Conservation (phyloP, 2,329 filamentous ascomycete genomes). For the Ceratocystis cubensis region DNA sequence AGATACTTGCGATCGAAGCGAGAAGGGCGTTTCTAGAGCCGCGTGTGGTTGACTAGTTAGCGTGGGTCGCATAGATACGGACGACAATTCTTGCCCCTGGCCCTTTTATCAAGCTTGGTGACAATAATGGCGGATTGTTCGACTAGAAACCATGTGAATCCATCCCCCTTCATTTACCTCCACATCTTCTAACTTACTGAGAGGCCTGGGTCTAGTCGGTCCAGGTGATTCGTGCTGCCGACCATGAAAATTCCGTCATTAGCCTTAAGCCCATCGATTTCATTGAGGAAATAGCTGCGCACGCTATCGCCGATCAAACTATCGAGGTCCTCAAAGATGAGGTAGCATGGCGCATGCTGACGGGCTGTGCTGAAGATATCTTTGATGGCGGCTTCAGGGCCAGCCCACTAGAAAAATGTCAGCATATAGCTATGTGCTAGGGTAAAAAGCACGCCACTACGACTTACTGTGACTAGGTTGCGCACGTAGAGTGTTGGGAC, state of each 20-base stretch:
- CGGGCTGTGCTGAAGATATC: conserved; percentile 48
- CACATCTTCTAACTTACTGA: conserved; percentile 30
- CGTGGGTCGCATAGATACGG: neutral
- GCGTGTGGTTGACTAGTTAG: neutral
- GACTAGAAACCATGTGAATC: neutral
- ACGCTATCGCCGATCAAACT: conserved; percentile 48
- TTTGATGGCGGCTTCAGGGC: conserved; percentile 44
- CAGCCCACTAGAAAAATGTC: conserved; percentile 31
- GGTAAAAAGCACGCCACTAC: conserved; percentile 14
- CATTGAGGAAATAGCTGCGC: conserved; percentile 58
- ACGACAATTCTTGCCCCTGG: neutral
- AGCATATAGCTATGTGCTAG: conserved; percentile 24
- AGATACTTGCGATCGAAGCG: conserved; percentile 56
- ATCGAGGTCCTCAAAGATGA: conserved; percentile 62
- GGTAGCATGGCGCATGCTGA: conserved; percentile 51
- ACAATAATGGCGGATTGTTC: neutral
- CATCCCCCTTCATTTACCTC: neutral
- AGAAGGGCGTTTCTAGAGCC: conserved; percentile 44
- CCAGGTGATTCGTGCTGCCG: conserved; percentile 53
- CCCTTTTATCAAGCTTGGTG: neutral
- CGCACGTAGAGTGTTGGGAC: conserved; percentile 53
- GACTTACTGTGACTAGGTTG: conserved; percentile 32
- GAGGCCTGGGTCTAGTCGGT: conserved; percentile 54
- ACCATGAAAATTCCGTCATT: conserved; percentile 63
- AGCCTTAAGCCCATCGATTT: conserved; percentile 55